These are phyloP conservation scores for Kwoniella sp. DNA, from an alignment of 768 basidiomycete genomes.

Conservation along the genomic window DNA sequence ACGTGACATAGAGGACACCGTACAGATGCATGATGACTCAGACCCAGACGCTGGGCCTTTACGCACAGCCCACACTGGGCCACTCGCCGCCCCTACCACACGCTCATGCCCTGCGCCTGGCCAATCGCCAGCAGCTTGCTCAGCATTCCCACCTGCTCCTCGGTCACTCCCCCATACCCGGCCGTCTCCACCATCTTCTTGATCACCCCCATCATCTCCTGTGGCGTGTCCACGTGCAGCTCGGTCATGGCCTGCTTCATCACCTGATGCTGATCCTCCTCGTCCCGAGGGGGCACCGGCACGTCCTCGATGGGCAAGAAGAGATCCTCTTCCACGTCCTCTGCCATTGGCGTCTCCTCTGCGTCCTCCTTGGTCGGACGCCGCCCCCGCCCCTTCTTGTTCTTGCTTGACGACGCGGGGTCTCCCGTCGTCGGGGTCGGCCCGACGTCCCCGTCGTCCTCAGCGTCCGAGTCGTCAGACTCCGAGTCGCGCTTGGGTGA, in stretches of 20 bases:
- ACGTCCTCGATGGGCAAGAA: slow-evolving; percentile 33
- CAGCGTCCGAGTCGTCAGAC: slow-evolving; percentile 6
- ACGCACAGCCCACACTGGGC: too few relatives aligned
- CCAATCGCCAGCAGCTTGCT: slow-evolving; percentile 16
- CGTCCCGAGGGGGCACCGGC: slow-evolving; percentile 12
- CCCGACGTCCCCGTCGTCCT: slow-evolving; percentile 12
- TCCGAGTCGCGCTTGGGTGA: slow-evolving; percentile 15
- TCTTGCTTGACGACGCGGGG: background rate
- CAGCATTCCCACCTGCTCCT: slow-evolving; percentile 22
- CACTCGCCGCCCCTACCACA: too few relatives aligned
- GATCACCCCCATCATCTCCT: slow-evolving; percentile 21
- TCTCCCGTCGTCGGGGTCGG: background rate
- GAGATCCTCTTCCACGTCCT: slow-evolving; percentile 28
- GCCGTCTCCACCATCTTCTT: slow-evolving; percentile 29
- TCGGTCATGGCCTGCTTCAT: slow-evolving; percentile 26
- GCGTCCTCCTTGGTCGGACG: background rate
- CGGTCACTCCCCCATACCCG: slow-evolving; percentile 21
- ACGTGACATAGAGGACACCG: too few relatives aligned
- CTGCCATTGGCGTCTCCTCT: slow-evolving; percentile 8
- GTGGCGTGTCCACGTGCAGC: slow-evolving; percentile 24
- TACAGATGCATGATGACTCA: too few relatives aligned
- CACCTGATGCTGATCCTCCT: slow-evolving; percentile 16
- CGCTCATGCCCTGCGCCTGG: slow-evolving; percentile 16
- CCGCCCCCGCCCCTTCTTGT: background rate
- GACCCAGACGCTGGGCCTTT: too few relatives aligned